phyloP scores from a whole-genome alignment of 306 rosid species.

The Citrullus amarus region DNA sequence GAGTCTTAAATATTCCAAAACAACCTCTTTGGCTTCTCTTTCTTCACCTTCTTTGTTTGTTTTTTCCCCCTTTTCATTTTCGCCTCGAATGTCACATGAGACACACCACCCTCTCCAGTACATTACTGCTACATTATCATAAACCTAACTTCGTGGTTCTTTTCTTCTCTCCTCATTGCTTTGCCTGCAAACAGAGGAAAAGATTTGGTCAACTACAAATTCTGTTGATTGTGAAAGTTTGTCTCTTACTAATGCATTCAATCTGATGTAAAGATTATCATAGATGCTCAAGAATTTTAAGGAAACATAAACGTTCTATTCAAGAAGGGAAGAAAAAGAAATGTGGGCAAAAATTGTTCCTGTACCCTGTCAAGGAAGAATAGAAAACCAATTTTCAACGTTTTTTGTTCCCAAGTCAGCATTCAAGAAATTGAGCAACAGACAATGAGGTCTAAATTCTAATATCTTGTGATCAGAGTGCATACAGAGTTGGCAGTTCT shows the following conservation, averaged over 20 bases:
- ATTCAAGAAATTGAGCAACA: not conserved
- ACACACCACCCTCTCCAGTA: not conserved
- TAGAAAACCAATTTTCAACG: not conserved
- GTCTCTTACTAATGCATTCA: not conserved
- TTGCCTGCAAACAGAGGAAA: conserved; percentile 40
- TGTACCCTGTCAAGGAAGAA: not conserved
- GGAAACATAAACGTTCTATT: not conserved
- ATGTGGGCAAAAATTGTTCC: not conserved
- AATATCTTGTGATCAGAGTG: not conserved
- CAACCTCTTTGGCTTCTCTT: not conserved
- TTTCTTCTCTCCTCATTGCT: conserved; percentile 31
- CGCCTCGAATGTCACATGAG: not conserved
- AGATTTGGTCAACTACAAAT: not conserved
- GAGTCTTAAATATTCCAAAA: not conserved
- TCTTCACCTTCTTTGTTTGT: not conserved
- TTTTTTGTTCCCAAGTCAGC: not conserved
- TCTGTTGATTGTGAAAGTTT: not conserved
- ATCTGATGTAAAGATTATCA: not conserved
- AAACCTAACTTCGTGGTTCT: not conserved
- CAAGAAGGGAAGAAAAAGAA: not conserved
- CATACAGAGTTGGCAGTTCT: not conserved
- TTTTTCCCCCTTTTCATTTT: not conserved
- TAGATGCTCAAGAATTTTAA: not conserved
- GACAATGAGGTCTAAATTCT: not conserved
- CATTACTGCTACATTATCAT: not conserved